A percentile compares a stretch with the other conserved stretches of the same genome.
These are phyloP conservation scores for Hypoxylon lienhwacheense DNA, from an alignment of 495 filamentous ascomycete species.

Conservation along the genomic window DNA sequence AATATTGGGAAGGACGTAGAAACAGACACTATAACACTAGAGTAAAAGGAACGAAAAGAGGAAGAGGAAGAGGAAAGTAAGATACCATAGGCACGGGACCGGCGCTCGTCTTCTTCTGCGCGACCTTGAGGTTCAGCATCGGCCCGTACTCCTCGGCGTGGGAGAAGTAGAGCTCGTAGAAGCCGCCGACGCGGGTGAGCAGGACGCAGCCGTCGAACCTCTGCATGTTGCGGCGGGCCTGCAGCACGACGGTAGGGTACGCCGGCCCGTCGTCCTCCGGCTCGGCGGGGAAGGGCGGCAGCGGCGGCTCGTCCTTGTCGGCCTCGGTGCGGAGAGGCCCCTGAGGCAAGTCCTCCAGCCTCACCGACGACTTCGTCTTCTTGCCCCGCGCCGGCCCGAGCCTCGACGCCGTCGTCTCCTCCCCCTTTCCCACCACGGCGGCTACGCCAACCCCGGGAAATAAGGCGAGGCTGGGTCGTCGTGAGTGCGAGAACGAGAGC, in stretches of 20 bases:
- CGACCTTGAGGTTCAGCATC: constrained; percentile 84
- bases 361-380: constrained; percentile 56
- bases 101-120: constrained; percentile 71
- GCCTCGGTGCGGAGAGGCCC: constrained; percentile 42
- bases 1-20: background rate
- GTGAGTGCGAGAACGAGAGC: background rate
- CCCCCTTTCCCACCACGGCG: too few relatives aligned
- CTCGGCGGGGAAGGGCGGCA: background rate
- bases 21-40: background rate
- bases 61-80: constrained; percentile 2
- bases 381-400: constrained; percentile 28
- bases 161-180: constrained; percentile 97
- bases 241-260: constrained; percentile 86
- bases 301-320: background rate
- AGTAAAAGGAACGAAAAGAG: constrained; percentile 15
- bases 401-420: background rate
- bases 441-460: background rate
- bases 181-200: constrained; percentile 86
- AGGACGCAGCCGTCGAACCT: constrained; percentile 87
- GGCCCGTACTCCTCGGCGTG: constrained; percentile 88
- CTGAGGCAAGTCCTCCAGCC: constrained; percentile 67
- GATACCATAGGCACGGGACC: constrained; percentile 78
- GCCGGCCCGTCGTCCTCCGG: constrained; percentile 54
- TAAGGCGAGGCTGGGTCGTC: background rate
- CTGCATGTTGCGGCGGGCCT: constrained; percentile 86